phyloP scores from a whole-genome alignment of 106 monocot genomes.

The Acanthochlamys bracteata region DNA sequence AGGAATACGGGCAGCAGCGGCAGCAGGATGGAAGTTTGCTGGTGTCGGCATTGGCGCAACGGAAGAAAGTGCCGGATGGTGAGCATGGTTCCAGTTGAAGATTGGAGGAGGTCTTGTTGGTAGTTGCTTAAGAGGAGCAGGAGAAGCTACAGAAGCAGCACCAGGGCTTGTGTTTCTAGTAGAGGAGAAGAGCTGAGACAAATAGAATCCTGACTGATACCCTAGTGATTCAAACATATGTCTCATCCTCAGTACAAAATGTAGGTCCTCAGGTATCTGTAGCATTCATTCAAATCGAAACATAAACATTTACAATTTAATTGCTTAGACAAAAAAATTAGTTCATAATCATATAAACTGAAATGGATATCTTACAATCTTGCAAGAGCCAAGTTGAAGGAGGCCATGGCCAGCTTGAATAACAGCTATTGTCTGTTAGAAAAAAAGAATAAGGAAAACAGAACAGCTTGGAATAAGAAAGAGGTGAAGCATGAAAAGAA shows the following conservation, averaged over 20 bases:
- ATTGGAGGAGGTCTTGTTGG: conserved; percentile 28
- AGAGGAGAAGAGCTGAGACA: conserved; percentile 84
- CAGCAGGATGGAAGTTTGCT: conserved; percentile 17
- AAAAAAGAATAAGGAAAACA: neutral
- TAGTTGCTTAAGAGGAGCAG: conserved; percentile 27
- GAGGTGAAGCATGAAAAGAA: neutral
- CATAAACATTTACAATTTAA: neutral
- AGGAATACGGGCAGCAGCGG: conserved; percentile 8
- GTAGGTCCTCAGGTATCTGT: conserved; percentile 86
- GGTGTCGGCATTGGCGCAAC: conserved; percentile 7
- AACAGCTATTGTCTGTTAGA: conserved; percentile 80
- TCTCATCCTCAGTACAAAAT: conserved; percentile 84
- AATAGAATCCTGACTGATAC: conserved; percentile 82
- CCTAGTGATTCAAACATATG: conserved; percentile 84
- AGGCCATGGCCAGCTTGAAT: conserved; percentile 93
- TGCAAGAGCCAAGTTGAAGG: conserved; percentile 83
- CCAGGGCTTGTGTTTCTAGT: conserved; percentile 26
- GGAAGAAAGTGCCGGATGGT: conserved; percentile 13
- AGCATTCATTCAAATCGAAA: neutral
- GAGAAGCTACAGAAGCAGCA: conserved; percentile 8
- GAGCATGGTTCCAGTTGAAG: conserved; percentile 62
- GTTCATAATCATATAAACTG: neutral
- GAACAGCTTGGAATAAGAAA: neutral
- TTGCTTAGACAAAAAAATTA: no score
- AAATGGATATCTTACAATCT: conserved; percentile 50